These are phyloP conservation scores for Carallia brachiata DNA, from an alignment of 345 rosid genomes.

Conservation along the genomic window DNA sequence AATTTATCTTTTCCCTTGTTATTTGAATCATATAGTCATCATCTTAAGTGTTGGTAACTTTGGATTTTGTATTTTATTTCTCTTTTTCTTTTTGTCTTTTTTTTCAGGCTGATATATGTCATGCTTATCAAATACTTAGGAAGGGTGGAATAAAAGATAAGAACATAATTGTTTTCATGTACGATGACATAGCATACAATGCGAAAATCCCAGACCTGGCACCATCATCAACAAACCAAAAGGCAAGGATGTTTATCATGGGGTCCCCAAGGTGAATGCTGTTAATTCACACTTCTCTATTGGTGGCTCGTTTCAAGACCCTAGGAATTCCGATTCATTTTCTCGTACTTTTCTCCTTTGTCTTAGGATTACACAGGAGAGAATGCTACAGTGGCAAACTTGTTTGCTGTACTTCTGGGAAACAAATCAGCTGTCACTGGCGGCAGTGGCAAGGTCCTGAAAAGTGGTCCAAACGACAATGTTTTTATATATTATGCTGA, in stretches of 20 bases:
- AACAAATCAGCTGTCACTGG: constrained; percentile 52
- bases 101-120: constrained; percentile 65
- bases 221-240: constrained; percentile 55
- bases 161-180: constrained; percentile 77
- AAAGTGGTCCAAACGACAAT: constrained; percentile 52
- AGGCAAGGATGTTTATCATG: constrained; percentile 55
- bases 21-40: too few species aligned
- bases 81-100: background rate
- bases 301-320: background rate
- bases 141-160: constrained; percentile 61
- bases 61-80: background rate
- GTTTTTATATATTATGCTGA: constrained; percentile 62
- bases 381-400: constrained; percentile 39
- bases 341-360: background rate
- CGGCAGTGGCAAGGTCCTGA: constrained; percentile 62
- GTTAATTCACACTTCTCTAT: background rate
- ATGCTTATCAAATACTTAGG: constrained; percentile 57
- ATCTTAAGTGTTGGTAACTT: background rate
- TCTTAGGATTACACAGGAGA: constrained; percentile 54
- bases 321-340: background rate
- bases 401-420: constrained; percentile 53
- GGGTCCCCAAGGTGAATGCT: constrained; percentile 57
- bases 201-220: constrained; percentile 58
- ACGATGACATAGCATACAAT: constrained; percentile 61
- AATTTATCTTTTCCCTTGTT: background rate